Conservation (phyloP, 31 red algal species). For the Asparagopsis taxiformis region DNA sequence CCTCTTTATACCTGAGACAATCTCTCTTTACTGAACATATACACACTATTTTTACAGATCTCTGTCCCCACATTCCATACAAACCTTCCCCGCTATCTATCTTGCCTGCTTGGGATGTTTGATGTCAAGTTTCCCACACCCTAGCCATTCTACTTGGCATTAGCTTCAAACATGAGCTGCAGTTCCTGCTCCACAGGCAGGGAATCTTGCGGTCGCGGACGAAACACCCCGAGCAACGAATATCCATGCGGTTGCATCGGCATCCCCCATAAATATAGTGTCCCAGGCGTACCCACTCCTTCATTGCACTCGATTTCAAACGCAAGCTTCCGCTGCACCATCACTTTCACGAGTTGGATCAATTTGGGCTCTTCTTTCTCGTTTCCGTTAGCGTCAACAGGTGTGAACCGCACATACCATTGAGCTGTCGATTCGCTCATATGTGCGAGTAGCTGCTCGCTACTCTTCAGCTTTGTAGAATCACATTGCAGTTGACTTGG, state of each 20-base stretch:
- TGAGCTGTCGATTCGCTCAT: conserved; percentile 23
- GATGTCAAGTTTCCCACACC: too few relatives aligned
- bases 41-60: too few relatives aligned
- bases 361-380: conserved; percentile 29
- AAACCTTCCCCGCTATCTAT: too few relatives aligned
- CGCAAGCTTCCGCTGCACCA: conserved; percentile 33
- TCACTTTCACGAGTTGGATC: conserved; percentile 46
- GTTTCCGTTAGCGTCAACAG: conserved; percentile 17
- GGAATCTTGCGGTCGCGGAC: too few relatives aligned
- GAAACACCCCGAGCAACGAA: conserved; percentile 56
- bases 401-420: conserved; percentile 61
- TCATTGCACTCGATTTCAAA: conserved; percentile 70
- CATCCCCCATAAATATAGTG: conserved; percentile 56
- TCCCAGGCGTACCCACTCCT: conserved; percentile 30
- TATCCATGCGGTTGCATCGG: conserved; percentile 1
- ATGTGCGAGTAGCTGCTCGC: conserved; percentile 10
- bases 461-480: conserved; percentile 21
- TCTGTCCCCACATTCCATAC: too few relatives aligned
- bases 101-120: too few relatives aligned
- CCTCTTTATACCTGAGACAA: too few relatives aligned
- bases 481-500: conserved; percentile 51
- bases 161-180: too few relatives aligned
- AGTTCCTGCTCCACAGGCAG: too few relatives aligned
- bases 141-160: too few relatives aligned
- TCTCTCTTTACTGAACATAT: too few relatives aligned